A percentile compares a stretch with the other conserved stretches of the same genome.
phyloP scores from a whole-genome alignment of 2,329 filamentous ascomycete genomes.

The Paecilomyces niveus region DNA sequence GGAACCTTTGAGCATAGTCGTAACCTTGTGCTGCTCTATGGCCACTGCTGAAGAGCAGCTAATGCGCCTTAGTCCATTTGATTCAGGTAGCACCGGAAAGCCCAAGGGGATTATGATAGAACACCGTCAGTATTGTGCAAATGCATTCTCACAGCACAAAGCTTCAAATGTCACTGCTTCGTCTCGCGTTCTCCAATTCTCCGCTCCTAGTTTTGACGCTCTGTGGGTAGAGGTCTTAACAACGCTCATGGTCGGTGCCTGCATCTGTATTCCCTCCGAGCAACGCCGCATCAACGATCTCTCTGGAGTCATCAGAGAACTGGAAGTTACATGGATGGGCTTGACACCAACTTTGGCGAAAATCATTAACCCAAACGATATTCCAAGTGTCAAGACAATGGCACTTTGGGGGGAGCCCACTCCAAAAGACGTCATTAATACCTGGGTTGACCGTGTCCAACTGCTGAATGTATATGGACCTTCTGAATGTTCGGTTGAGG shows the following conservation, averaged over 20 bases:
- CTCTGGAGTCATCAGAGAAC: slow-evolving; percentile 35
- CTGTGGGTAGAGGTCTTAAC: slow-evolving; percentile 28
- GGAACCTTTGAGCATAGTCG: too few relatives aligned
- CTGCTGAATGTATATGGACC: slow-evolving; percentile 29
- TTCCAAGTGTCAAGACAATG: slow-evolving; percentile 30
- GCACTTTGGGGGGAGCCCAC: slow-evolving; percentile 14
- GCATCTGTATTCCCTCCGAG: slow-evolving; percentile 37
- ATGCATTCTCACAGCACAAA: slow-evolving; percentile 41
- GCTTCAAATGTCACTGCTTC: slow-evolving; percentile 41
- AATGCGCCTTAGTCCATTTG: slow-evolving; percentile 26
- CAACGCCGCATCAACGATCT: slow-evolving; percentile 37
- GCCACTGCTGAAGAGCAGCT: too few relatives aligned
- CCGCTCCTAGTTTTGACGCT: slow-evolving; percentile 36
- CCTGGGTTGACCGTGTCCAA: slow-evolving; percentile 16
- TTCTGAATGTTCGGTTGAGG: slow-evolving; percentile 16
- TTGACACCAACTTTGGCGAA: slow-evolving; percentile 50
- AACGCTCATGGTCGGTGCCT: slow-evolving; percentile 30
- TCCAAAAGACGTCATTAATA: slow-evolving; percentile 6
- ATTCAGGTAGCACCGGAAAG: slow-evolving; percentile 42
- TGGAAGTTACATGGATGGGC: slow-evolving; percentile 44
- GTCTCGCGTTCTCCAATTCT: slow-evolving; percentile 30
- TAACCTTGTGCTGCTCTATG: too few relatives aligned
- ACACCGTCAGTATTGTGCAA: slow-evolving; percentile 47
- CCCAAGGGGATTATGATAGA: slow-evolving; percentile 52
- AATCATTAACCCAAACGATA: slow-evolving; percentile 19